These are phyloP conservation scores for Podila epigama DNA, from an alignment of 192 early-diverging fungal genomes.

Conservation along the genomic window DNA sequence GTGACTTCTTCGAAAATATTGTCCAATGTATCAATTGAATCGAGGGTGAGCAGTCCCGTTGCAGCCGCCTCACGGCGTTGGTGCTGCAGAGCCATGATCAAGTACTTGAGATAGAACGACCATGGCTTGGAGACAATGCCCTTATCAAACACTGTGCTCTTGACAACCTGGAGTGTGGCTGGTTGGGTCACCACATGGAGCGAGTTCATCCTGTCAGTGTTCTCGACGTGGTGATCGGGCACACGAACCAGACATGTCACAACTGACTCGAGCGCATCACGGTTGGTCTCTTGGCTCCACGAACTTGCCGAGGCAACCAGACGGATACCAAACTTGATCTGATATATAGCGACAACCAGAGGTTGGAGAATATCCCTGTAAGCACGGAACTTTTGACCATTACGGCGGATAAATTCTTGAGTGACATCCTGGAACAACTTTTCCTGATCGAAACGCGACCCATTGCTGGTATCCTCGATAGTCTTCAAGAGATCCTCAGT, in stretches of 20 bases:
- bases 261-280: constrained; percentile 38
- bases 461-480: constrained; percentile 46
- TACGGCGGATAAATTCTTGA: constrained; percentile 65
- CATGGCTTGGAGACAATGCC: constrained; percentile 44
- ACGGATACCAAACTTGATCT: constrained; percentile 79
- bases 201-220: constrained; percentile 46
- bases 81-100: constrained; percentile 56
- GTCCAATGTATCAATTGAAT: constrained; percentile 56
- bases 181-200: constrained; percentile 52
- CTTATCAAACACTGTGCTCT: constrained; percentile 57
- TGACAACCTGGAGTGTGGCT: constrained; percentile 47
- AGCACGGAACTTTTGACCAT: constrained; percentile 70
- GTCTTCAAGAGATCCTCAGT: constrained; percentile 55
- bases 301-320: constrained; percentile 51
- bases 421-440: constrained; percentile 74
- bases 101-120: constrained; percentile 61
- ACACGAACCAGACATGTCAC: constrained; percentile 49
- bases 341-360: constrained; percentile 69
- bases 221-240: constrained; percentile 47
- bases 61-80: constrained; percentile 46
- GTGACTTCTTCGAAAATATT: constrained; percentile 64
- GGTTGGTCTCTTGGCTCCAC: constrained; percentile 10
- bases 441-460: constrained; percentile 62
- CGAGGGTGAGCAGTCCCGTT: constrained; percentile 47
- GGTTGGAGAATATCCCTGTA: constrained; percentile 84